These are phyloP conservation scores for Atkinsonella hypoxylon DNA, from an alignment of 2,329 filamentous ascomycete species.

Conservation along the genomic window DNA sequence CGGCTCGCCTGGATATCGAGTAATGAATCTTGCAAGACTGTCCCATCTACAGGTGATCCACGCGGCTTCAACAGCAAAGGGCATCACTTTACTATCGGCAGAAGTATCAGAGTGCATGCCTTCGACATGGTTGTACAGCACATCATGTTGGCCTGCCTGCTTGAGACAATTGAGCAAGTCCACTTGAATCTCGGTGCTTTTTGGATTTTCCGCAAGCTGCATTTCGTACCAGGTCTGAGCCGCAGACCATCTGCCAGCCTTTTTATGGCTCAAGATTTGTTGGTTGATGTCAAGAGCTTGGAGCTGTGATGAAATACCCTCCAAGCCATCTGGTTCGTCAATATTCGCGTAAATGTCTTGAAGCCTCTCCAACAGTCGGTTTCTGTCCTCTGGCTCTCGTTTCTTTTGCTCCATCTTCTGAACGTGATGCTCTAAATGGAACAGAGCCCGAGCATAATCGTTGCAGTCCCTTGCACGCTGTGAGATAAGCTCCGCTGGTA, in stretches of 20 bases:
- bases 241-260: slow-evolving; percentile 84
- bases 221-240: slow-evolving; percentile 98
- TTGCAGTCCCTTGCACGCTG: slow-evolving; percentile 84
- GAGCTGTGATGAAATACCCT: slow-evolving; percentile 83
- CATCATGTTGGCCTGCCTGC: slow-evolving; percentile 90
- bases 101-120: slow-evolving; percentile 48
- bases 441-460: slow-evolving; percentile 82
- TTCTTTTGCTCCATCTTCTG: slow-evolving; percentile 34
- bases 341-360: slow-evolving; percentile 96
- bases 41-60: slow-evolving; percentile 83
- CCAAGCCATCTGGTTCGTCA: slow-evolving; percentile 91
- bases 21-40: slow-evolving; percentile 56
- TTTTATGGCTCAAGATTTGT: slow-evolving; percentile 84
- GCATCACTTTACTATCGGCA: slow-evolving; percentile 53
- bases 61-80: slow-evolving; percentile 80
- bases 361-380: slow-evolving; percentile 61
- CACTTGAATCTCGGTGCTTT: slow-evolving; percentile 65
- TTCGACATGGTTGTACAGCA: slow-evolving; percentile 76
- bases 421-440: slow-evolving; percentile 90
- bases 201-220: slow-evolving; percentile 66
- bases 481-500: slow-evolving; percentile 66
- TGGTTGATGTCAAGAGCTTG: slow-evolving; percentile 84
- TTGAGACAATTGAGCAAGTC: slow-evolving; percentile 80
- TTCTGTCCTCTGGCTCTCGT: slow-evolving; percentile 38
- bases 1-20: slow-evolving; percentile 36